Evolutionary conservation across 2,329 filamentous ascomycete genomes (phyloP).

Genomic region (Stachybotrys echinatus): DNA sequence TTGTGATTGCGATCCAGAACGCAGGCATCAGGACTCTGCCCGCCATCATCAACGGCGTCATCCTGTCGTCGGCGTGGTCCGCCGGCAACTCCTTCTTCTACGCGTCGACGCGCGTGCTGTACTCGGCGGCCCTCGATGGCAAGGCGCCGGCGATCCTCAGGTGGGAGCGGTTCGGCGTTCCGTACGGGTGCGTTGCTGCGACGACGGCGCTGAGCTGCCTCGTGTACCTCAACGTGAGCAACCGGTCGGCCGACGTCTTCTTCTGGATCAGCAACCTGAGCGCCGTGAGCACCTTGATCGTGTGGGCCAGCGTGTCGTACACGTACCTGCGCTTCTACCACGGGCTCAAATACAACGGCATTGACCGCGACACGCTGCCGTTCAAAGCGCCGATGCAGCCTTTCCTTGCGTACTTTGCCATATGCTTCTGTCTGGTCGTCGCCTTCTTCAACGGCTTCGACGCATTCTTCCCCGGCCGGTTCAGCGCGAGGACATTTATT

Average conservation of each 20-base stretch:
- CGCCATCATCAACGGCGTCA: constrained; percentile 50
- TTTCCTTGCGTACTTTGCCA: constrained; percentile 59
- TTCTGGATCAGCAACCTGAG: constrained; percentile 56
- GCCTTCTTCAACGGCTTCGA: constrained; percentile 68
- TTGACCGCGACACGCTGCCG: constrained; percentile 58
- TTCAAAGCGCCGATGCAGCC: constrained; percentile 64
- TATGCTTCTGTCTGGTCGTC: constrained; percentile 58
- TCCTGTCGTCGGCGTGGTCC: constrained; percentile 55
- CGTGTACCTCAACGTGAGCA: constrained; percentile 56
- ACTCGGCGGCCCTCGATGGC: constrained; percentile 36
- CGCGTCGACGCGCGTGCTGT: constrained; percentile 41
- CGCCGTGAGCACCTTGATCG: constrained; percentile 65
- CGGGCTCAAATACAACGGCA: constrained; percentile 58
- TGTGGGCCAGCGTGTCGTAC: constrained; percentile 62
- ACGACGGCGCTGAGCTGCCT: constrained; percentile 55
- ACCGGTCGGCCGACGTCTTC: constrained; percentile 54
- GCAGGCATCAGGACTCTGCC: constrained; percentile 41
- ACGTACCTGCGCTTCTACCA: constrained; percentile 67
- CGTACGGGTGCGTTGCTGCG: constrained; percentile 21
- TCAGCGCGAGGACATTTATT: constrained; percentile 48
- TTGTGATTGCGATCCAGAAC: constrained; percentile 48
- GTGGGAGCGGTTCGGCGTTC: constrained; percentile 21
- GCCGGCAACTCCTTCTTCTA: constrained; percentile 54
- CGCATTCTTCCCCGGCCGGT: constrained; percentile 57
- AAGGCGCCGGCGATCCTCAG: constrained; percentile 35